A percentile compares a stretch with the other conserved stretches of the same genome.
phyloP scores from a whole-genome alignment of 257 asterid genomes.

The Cordia subcordata region DNA sequence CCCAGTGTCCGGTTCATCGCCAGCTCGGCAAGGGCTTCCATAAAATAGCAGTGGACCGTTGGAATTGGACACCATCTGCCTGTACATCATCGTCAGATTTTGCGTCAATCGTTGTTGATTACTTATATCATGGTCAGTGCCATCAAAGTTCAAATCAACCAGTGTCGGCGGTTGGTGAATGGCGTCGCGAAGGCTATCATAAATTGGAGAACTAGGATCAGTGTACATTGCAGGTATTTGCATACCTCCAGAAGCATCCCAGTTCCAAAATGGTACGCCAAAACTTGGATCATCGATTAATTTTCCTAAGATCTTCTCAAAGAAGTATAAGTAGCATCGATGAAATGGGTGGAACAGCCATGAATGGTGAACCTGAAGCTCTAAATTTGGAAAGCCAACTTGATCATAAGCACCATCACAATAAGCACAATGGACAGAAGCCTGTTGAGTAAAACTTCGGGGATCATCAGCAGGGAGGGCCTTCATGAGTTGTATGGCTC shows the following conservation, averaged over 20 bases:
- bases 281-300: constrained; percentile 66
- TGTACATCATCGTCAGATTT: constrained; percentile 60
- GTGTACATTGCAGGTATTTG: constrained; percentile 45
- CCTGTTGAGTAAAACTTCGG: constrained; percentile 72
- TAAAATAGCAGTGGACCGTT: constrained; percentile 50
- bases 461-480: constrained; percentile 82
- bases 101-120: too few relatives aligned
- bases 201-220: constrained; percentile 40
- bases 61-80: constrained; percentile 69
- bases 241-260: constrained; percentile 76
- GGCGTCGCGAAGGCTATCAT: constrained; percentile 50
- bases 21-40: constrained; percentile 61
- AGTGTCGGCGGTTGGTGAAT: constrained; percentile 61
- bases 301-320: constrained; percentile 58
- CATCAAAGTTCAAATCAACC: constrained; percentile 53
- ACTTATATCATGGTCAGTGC: constrained; percentile 19
- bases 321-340: constrained; percentile 65
- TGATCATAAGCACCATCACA: constrained; percentile 88
- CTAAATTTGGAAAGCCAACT: constrained; percentile 62
- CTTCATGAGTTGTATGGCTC: constrained; percentile 59
- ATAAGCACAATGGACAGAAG: constrained; percentile 79
- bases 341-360: constrained; percentile 83
- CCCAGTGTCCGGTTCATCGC: constrained; percentile 60
- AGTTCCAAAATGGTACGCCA: constrained; percentile 78
- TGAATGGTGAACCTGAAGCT: constrained; percentile 73